Percentiles rank a stretch among this genome's conserved stretches.
These are phyloP conservation scores for Brassica cretica DNA, from an alignment of 345 rosid species.

Conservation along the genomic window DNA sequence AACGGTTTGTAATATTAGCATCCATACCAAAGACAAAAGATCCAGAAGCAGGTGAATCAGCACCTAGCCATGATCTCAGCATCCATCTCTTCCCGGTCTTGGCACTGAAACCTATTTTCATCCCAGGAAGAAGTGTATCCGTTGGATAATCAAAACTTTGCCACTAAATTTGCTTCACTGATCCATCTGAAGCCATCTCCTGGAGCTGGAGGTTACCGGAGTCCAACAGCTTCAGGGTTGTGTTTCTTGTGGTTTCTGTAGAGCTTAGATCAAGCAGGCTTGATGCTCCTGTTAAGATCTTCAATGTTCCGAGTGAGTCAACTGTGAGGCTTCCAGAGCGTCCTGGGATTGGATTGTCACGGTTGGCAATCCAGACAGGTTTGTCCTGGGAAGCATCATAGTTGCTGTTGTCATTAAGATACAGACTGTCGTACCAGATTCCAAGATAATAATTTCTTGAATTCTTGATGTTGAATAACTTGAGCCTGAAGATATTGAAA, in stretches of 20 bases:
- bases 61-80: conserved; percentile 10
- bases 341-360: conserved; percentile 20
- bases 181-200: conserved; percentile 37
- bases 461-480: conserved; percentile 13
- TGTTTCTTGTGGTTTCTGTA: conserved; percentile 15
- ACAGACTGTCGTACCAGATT: conserved; percentile 35
- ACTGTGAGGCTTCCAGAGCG: conserved; percentile 32
- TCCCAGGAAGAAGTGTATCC: conserved; percentile 45
- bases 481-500: conserved; percentile 38
- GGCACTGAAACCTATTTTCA: conserved; percentile 45
- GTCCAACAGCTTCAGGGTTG: conserved; percentile 39
- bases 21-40: conserved; percentile 34
- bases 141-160: conserved; percentile 52
- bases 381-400: conserved; percentile 1
- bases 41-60: conserved; percentile 24
- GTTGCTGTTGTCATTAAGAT: conserved; percentile 23
- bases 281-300: conserved; percentile 20
- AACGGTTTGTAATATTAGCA: conserved; percentile 17
- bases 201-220: conserved; percentile 44
- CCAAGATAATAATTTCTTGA: conserved; percentile 36
- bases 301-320: conserved; percentile 37
- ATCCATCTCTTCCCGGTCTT: conserved; percentile 33
- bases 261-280: conserved; percentile 26
- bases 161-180: conserved; percentile 35
- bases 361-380: conserved; percentile 43